Conservation (phyloP, 2,329 filamentous ascomycete species). For the Beauveria asiatica region DNA sequence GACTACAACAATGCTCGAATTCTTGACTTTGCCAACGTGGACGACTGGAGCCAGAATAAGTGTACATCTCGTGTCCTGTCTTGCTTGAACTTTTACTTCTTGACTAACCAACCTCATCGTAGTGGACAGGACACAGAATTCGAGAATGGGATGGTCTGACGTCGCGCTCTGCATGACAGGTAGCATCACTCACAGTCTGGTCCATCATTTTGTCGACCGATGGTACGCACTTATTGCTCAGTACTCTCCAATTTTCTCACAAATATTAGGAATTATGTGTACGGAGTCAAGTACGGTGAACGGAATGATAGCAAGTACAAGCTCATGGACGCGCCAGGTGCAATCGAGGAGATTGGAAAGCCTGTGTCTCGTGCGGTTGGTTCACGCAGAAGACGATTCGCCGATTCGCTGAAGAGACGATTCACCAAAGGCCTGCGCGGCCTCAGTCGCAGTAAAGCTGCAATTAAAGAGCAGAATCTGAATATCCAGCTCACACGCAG, state of each 20-base stretch:
- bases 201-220: constrained; percentile 71
- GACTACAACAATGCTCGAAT: constrained; percentile 88
- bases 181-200: constrained; percentile 64
- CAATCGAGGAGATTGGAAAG: neutral
- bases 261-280: constrained; percentile 65
- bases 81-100: neutral
- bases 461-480: constrained; percentile 18
- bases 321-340: constrained; percentile 11
- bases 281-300: constrained; percentile 63
- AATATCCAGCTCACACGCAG: constrained; percentile 45
- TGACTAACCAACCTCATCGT: neutral
- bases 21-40: constrained; percentile 70
- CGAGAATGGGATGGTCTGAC: constrained; percentile 91
- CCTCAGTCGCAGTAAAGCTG: constrained; percentile 28
- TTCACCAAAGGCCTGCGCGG: constrained; percentile 32
- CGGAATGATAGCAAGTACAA: constrained; percentile 20
- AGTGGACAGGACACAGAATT: constrained; percentile 69
- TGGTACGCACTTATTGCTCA: constrained; percentile 43
- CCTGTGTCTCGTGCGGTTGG: constrained; percentile 27
- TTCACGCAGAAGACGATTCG: constrained; percentile 36
- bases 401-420: constrained; percentile 32
- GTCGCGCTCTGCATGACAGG: constrained; percentile 70
- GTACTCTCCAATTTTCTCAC: constrained; percentile 18
- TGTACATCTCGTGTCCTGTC: constrained; percentile 23
- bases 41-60: constrained; percentile 78